Conservation (phyloP, 1,284 basidiomycete species). For the Rhizoctonia solani region DNA sequence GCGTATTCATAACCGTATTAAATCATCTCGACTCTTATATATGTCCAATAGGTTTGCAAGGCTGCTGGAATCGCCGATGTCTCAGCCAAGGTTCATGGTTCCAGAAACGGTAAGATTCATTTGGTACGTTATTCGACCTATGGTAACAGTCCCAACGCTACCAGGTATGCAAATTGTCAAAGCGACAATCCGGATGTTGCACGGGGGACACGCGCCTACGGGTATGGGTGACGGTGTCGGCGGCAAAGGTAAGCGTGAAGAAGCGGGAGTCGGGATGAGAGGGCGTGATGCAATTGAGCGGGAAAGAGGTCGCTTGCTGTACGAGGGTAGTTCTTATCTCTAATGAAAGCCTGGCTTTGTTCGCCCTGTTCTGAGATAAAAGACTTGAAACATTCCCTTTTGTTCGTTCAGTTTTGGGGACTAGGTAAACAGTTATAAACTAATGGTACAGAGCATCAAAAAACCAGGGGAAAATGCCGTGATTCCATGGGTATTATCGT, state of each 20-base stretch:
- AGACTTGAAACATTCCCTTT: neutral
- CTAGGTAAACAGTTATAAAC: constrained; percentile 21
- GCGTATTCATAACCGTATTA: neutral
- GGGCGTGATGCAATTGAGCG: constrained; percentile 68
- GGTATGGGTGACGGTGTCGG: constrained; percentile 78
- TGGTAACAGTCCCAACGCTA: neutral
- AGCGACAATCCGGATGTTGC: constrained; percentile 65
- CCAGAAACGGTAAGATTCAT: constrained; percentile 59
- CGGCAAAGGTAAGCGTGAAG: constrained; percentile 65
- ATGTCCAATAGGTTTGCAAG: constrained; percentile 67
- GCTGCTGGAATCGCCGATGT: constrained; percentile 94
- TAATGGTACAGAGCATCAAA: constrained; percentile 21
- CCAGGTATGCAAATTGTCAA: constrained; percentile 48
- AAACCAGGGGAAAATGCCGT: constrained; percentile 19
- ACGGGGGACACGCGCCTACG: constrained; percentile 72
- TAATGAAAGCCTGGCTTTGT: no score
- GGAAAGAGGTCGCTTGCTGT: constrained; percentile 68
- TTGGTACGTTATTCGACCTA: neutral
- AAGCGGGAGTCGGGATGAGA: constrained; percentile 69
- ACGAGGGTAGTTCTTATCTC: constrained; percentile 60
- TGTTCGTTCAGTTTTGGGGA: constrained; percentile 32
- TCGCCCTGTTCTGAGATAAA: neutral
- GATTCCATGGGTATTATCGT: constrained; percentile 33
- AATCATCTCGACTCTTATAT: neutral
- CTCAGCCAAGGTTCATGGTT: constrained; percentile 93